Evolutionary conservation across 768 basidiomycete species (phyloP).

Genomic region (Pisolithus microcarpus): DNA sequence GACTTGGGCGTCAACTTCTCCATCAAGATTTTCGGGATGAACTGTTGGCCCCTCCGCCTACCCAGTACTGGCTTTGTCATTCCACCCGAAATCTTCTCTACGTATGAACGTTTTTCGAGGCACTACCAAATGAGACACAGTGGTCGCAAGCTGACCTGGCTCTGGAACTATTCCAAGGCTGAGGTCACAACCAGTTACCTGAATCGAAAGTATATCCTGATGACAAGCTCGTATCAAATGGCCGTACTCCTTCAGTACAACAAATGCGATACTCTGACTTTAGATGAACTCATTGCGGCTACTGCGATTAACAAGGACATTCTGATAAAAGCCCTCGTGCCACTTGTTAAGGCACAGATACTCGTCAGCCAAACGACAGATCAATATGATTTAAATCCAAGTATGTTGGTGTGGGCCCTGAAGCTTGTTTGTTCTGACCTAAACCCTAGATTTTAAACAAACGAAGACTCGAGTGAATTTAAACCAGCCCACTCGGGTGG

Average conservation of each 20-base stretch:
- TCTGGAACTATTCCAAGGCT: conserved; percentile 98
- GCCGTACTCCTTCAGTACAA: conserved; percentile 92
- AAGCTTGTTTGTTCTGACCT: not conserved
- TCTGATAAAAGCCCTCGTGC: conserved; percentile 51
- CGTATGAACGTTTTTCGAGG: conserved; percentile 84
- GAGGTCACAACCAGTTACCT: conserved; percentile 91
- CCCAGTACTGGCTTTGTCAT: conserved; percentile 83
- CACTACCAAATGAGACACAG: conserved; percentile 94
- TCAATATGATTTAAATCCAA: conserved; percentile 88
- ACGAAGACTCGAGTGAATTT: conserved; percentile 91
- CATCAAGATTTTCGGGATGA: conserved; percentile 90
- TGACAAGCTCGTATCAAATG: conserved; percentile 93
- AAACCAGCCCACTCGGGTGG: conserved; percentile 88
- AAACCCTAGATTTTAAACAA: conserved; percentile 69
- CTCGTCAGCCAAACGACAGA: conserved; percentile 83
- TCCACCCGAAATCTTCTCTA: conserved; percentile 77
- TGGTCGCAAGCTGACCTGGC: conserved; percentile 92
- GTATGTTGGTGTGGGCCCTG: conserved; percentile 25
- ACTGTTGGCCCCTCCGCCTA: conserved; percentile 90
- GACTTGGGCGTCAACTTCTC: conserved; percentile 86
- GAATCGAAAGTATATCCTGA: conserved; percentile 91
- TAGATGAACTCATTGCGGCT: conserved; percentile 71
- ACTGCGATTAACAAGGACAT: conserved; percentile 81
- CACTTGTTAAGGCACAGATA: conserved; percentile 82
- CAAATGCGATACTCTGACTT: conserved; percentile 75